phyloP scores from a whole-genome alignment of 176 grass and related monocot genomes.

The Carex littledalei region DNA sequence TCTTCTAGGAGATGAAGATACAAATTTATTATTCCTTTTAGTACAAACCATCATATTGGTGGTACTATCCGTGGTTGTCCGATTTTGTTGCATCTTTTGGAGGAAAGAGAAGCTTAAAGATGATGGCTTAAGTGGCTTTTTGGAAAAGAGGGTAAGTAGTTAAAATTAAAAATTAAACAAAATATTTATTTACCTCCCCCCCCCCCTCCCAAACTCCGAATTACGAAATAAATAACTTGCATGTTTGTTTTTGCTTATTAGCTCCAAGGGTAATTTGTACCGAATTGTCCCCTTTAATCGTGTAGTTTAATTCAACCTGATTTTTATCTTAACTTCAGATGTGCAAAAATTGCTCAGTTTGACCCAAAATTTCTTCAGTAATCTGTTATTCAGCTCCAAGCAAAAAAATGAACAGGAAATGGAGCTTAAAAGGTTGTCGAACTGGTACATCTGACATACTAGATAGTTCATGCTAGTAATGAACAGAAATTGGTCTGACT shows the following conservation, averaged over 20 bases:
- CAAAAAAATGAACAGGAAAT: too few relatives aligned
- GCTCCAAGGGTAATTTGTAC: too few relatives aligned
- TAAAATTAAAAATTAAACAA: not conserved
- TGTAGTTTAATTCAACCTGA: too few relatives aligned
- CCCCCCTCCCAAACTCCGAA: too few relatives aligned
- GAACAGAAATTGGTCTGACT: not conserved
- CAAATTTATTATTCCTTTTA: slow-evolving; percentile 37
- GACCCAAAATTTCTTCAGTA: too few relatives aligned
- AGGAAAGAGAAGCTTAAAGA: slow-evolving; percentile 66
- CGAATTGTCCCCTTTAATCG: too few relatives aligned
- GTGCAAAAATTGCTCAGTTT: too few relatives aligned
- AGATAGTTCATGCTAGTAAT: not conserved
- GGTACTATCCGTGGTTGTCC: slow-evolving; percentile 32
- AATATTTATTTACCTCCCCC: too few relatives aligned
- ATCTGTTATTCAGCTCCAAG: too few relatives aligned
- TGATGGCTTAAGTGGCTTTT: slow-evolving; percentile 53
- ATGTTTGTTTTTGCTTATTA: too few relatives aligned
- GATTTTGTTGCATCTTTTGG: slow-evolving; percentile 73
- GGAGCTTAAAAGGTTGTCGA: not conserved
- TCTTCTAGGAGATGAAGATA: slow-evolving; percentile 29
- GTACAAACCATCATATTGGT: slow-evolving; percentile 43
- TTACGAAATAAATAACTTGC: too few relatives aligned
- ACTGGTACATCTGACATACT: not conserved
- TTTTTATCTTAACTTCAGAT: too few relatives aligned
- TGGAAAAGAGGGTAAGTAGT: slow-evolving; percentile 57